A percentile compares a stretch with the other conserved stretches of the same genome.
phyloP scores from a whole-genome alignment of 257 asterid genomes.

The Ilex aquifolium region DNA sequence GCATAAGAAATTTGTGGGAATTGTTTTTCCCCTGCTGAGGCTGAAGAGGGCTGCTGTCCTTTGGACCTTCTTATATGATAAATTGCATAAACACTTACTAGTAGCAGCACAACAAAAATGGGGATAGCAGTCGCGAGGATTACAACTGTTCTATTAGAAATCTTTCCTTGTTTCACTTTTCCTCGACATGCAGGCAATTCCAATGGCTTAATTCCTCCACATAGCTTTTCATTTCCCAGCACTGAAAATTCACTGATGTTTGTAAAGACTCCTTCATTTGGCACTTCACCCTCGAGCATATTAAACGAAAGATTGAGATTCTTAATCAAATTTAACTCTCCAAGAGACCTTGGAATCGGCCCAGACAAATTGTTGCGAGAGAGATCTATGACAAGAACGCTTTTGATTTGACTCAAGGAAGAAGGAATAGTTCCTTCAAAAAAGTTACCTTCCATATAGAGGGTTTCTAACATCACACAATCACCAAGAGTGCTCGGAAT shows the following conservation, averaged over 20 bases:
- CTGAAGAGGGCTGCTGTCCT: not conserved
- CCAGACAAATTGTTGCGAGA: slow-evolving; percentile 27
- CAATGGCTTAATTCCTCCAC: slow-evolving; percentile 20
- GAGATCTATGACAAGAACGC: slow-evolving; percentile 21
- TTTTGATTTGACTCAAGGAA: slow-evolving; percentile 17
- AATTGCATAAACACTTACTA: slow-evolving; percentile 7
- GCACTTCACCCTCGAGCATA: slow-evolving; percentile 27
- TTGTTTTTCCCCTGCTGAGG: not conserved
- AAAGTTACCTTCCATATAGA: slow-evolving; percentile 14
- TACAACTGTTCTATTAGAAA: slow-evolving; percentile 6
- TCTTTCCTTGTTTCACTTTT: slow-evolving; percentile 5
- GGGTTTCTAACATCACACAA: slow-evolving; percentile 19
- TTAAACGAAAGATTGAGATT: slow-evolving; percentile 27
- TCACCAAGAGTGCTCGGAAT: slow-evolving; percentile 20
- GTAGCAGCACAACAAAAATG: not conserved
- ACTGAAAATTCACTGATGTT: slow-evolving; percentile 16
- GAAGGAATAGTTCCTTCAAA: slow-evolving; percentile 23
- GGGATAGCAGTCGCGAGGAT: slow-evolving; percentile 13
- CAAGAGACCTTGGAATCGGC: slow-evolving; percentile 19
- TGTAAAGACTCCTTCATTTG: slow-evolving; percentile 19
- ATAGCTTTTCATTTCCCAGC: slow-evolving; percentile 19
- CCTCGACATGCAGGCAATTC: slow-evolving; percentile 9
- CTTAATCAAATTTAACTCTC: slow-evolving; percentile 11
- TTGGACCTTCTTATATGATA: slow-evolving; percentile 1
- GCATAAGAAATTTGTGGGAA: slow-evolving; percentile 15